Evolutionary conservation across 257 asterid species (phyloP), one percentile per base, ranked within the genome.

Genomic region (Oldenlandia corymbosa): DNA sequence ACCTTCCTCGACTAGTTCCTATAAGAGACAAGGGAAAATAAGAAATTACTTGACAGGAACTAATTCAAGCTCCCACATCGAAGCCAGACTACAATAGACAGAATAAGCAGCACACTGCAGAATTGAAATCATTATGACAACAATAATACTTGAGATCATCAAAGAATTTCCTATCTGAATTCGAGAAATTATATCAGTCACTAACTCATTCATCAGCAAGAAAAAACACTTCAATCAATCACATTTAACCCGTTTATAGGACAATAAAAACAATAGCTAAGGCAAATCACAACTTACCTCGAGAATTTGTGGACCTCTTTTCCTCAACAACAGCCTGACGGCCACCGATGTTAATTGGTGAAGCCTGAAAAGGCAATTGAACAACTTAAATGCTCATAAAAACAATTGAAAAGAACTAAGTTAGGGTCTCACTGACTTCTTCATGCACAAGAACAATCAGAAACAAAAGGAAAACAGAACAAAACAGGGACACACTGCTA

Each of bases 231-330:
- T 27, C 1, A 53, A 53, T 27, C 11, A 31, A 13, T 28, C 17
- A 14, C 26, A 8, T 51, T 5, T 4, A 53, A 31, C 20, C n/a
- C 5, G 5, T 7, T 39, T 10, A 7, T 0, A 51, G 9, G 16
- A 12, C 20, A 2, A 53, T 30, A 7, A 8, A 37, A 20, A 59
- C 10, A 50, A 34, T 10, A 58, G 20, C 30, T 16, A 30, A 10
- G n/a, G 17, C 34, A 36, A 20, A 17, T n/a, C 21, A 51, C 16
- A 66, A 79, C 96, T 79, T 81, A 56, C 96, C 97, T 88, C 89
- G 83, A 23, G 93, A 75, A 70, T 78, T 78, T 27, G 97, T 88
- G n/a, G 97, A 91, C 80, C 85, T 84, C 87, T 91, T 91, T 68
- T 85, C 95, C 81, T 91, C 97, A 31, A 88, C 86, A 57, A 76